Evolutionary conservation across 2,329 filamentous ascomycete species (phyloP).

Genomic region (Neofusicoccum laricinum): DNA sequence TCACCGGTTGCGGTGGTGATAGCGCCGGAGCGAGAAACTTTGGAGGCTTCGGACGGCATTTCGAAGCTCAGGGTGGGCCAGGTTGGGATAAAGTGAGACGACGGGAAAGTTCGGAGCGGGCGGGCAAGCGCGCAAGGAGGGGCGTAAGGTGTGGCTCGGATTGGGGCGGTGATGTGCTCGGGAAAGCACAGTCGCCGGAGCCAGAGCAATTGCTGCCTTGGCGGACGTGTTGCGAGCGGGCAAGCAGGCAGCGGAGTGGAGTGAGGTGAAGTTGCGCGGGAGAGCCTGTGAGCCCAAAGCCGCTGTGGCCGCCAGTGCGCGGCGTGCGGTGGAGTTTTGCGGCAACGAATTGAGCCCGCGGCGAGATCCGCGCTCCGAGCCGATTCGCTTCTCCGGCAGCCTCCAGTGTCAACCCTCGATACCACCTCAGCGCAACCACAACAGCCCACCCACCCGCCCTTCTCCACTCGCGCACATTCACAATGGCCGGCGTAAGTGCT

Average conservation of each 20-base stretch:
- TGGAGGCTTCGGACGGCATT: slow-evolving; percentile 27
- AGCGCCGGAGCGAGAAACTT: slow-evolving; percentile 49
- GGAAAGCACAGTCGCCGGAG: neutral
- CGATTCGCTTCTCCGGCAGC: slow-evolving; percentile 16
- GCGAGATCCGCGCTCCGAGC: slow-evolving; percentile 9
- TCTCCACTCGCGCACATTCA: slow-evolving; percentile 32
- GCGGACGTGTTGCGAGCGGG: neutral
- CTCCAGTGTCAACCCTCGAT: slow-evolving; percentile 14
- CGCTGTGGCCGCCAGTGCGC: neutral
- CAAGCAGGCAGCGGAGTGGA: neutral
- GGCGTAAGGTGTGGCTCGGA: no score
- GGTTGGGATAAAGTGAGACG: neutral
- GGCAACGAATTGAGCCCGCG: neutral
- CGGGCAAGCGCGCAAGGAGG: neutral
- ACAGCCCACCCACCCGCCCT: slow-evolving; percentile 24
- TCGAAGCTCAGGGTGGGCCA: neutral
- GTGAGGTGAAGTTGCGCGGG: neutral
- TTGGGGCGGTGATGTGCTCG: neutral
- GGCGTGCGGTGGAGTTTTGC: no score
- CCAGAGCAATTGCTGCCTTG: neutral
- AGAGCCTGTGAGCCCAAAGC: neutral
- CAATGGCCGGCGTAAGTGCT: slow-evolving; percentile 60
- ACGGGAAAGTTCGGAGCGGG: neutral
- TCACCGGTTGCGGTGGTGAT: slow-evolving; percentile 72
- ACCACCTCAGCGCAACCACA: slow-evolving; percentile 26